Conservation (phyloP, 352 stramenopile species). For the Phytophthora uliginosa region DNA sequence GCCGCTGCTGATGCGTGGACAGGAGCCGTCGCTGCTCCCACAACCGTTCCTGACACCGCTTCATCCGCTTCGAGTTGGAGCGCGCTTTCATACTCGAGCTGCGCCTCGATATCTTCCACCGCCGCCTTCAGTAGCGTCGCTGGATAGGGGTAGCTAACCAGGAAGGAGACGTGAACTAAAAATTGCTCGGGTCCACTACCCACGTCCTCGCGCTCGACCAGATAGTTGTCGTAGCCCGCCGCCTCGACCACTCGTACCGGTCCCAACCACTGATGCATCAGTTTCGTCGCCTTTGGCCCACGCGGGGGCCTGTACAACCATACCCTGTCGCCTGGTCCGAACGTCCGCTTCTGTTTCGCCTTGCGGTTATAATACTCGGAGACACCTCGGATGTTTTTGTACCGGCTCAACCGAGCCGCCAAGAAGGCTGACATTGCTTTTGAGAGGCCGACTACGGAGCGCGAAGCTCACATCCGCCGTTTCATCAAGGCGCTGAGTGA, state of each 20-base stretch:
- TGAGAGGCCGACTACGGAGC: too few species aligned
- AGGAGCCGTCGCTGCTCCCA: background rate
- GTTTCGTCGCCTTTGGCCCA: constrained; percentile 1
- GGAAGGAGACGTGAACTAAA: background rate
- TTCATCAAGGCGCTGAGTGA: too few species aligned
- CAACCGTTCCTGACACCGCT: background rate
- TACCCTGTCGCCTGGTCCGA: background rate
- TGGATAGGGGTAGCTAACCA: constrained; percentile 1
- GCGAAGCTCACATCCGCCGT: too few species aligned
- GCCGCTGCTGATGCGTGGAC: background rate
- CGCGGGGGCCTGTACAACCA: background rate
- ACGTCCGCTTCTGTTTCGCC: background rate
- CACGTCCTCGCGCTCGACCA: background rate
- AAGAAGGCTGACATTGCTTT: too few species aligned
- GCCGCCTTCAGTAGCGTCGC: background rate
- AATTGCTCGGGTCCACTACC: background rate
- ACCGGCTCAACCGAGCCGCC: too few species aligned
- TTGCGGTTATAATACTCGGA: constrained; percentile 3
- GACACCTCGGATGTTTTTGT: too few species aligned
- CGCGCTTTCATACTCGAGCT: constrained; percentile 8
- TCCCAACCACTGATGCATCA: background rate
- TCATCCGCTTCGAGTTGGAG: background rate
- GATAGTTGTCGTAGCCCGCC: constrained; percentile 1
- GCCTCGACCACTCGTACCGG: background rate
- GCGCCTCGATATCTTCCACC: background rate